Conservation (phyloP, 441 rosid species). For the Pelargonium myrrhifolium region DNA sequence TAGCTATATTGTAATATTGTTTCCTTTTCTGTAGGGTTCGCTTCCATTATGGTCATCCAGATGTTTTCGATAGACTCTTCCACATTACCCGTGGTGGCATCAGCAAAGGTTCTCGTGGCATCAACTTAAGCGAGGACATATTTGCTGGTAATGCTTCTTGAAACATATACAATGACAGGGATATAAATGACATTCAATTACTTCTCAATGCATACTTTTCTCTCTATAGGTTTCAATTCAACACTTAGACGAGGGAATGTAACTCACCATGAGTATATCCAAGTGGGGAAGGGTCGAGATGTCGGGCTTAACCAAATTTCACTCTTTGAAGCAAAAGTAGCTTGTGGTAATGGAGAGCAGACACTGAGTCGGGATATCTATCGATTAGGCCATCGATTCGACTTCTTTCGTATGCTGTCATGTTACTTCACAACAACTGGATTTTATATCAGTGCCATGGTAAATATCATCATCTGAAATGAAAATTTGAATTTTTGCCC, state of each 20-base stretch:
- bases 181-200: slow-evolving; percentile 4
- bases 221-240: slow-evolving; percentile 69
- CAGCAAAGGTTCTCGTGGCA: slow-evolving; percentile 88
- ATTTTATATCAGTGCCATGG: slow-evolving; percentile 79
- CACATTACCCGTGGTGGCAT: slow-evolving; percentile 93
- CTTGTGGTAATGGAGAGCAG: slow-evolving; percentile 96
- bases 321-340: slow-evolving; percentile 93
- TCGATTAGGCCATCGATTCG: slow-evolving; percentile 87
- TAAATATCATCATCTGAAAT: slow-evolving; percentile 28
- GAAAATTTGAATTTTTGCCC: background rate
- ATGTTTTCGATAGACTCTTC: slow-evolving; percentile 86
- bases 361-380: slow-evolving; percentile 83
- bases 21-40: slow-evolving; percentile 54
- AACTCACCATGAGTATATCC: slow-evolving; percentile 96
- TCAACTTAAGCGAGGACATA: slow-evolving; percentile 92
- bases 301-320: slow-evolving; percentile 95
- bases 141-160: slow-evolving; percentile 64
- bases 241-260: slow-evolving; percentile 78
- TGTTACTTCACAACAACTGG: slow-evolving; percentile 80
- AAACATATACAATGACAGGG: slow-evolving; percentile 6
- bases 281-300: slow-evolving; percentile 98
- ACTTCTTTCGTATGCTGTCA: slow-evolving; percentile 93
- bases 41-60: slow-evolving; percentile 96
- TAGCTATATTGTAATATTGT: background rate
- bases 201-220: slow-evolving; percentile 10